Base-by-base conservation (phyloP, 495 filamentous ascomycete species). In the Trichoderma gamsii region DNA sequence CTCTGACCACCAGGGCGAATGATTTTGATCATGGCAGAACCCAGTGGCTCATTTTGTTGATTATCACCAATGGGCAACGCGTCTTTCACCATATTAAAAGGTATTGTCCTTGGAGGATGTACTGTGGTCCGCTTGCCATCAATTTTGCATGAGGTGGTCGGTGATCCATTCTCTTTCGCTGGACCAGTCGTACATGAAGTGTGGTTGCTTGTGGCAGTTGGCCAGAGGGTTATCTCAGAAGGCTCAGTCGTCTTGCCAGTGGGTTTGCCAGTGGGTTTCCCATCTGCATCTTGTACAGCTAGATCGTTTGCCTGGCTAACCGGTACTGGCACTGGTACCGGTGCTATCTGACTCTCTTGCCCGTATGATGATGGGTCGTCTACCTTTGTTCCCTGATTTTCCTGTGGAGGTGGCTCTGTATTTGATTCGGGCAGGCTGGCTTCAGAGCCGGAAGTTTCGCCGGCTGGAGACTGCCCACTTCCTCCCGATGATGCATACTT, bases 191-290 rank as follows among this genome's bases (percentile, higher is more conserved):
- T 61, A 1, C 23, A 15, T 4, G 56, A 29, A 13, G 56, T 61
- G 7, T 21, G 8, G n/a, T 61, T 61, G 23, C 25, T 18, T 13
- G 16, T 61, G 56, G 56, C 56, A 4, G 56, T 61, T 27, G 56
- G 56, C 56, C 56, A 61, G 29, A 61, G 56, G 15, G 56, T 61
- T 12, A 32, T 9, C n/a, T 61, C 56, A 16, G 56, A 61, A 61
- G 56, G 56, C 23, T 61, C 56, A 32, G 8, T 11, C 29, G 23
- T 32, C 23, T 32, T 61, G 27, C 56, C 16, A 32, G 23, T 12
- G 12, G 25, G 27, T 32, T 61, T 29, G 27, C 23, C 16, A 32
- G 23, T 12, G 12, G 25, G 27, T 32, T 61, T 29, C 11, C 23
- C 25, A 7, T 32, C 25, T 61, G 56, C 27, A 29, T 23, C 27